Conservation (phyloP, 768 basidiomycete genomes). For the Auricularia sp. region DNA sequence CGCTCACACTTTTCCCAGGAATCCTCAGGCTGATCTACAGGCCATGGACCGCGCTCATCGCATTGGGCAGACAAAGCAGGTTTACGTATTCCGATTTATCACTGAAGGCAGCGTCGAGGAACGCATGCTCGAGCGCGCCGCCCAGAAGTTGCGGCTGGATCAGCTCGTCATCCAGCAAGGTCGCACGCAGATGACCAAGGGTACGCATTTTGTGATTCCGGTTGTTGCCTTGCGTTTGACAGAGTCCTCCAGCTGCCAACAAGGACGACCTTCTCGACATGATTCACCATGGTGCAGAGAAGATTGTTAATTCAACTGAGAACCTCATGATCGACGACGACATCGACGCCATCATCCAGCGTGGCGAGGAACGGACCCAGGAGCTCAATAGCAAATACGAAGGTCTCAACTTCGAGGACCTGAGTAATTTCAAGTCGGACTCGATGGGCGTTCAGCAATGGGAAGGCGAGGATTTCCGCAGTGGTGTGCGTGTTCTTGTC, state of each 20-base stretch:
- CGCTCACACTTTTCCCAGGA: constrained; percentile 39
- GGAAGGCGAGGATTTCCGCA: constrained; percentile 90
- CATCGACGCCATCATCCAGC: constrained; percentile 86
- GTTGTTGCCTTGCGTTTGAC: not conserved
- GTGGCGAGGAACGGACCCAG: constrained; percentile 82
- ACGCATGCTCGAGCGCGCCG: constrained; percentile 87
- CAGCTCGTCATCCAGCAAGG: constrained; percentile 97
- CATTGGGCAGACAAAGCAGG: constrained; percentile 95
- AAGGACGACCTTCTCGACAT: constrained; percentile 97
- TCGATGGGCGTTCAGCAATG: constrained; percentile 76
- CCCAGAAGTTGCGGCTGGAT: constrained; percentile 89
- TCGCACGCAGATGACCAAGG: constrained; percentile 69
- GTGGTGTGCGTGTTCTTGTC: constrained; percentile 39
- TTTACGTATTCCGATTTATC: constrained; percentile 94
- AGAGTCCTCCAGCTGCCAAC: constrained; percentile 49
- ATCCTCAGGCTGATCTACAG: constrained; percentile 96
- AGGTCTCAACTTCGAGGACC: constrained; percentile 82
- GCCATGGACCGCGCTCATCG: constrained; percentile 98
- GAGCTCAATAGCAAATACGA: constrained; percentile 90
- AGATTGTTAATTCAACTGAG: constrained; percentile 77
- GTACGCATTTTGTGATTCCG: constrained; percentile 25
- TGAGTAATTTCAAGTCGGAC: constrained; percentile 95
- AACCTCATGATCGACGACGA: constrained; percentile 77
- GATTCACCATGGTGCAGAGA: constrained; percentile 96
- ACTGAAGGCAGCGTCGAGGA: constrained; percentile 94